Evolutionary conservation across 202 grass and related monocot genomes (phyloP).

Genomic region (Hordeum pubiflorum): DNA sequence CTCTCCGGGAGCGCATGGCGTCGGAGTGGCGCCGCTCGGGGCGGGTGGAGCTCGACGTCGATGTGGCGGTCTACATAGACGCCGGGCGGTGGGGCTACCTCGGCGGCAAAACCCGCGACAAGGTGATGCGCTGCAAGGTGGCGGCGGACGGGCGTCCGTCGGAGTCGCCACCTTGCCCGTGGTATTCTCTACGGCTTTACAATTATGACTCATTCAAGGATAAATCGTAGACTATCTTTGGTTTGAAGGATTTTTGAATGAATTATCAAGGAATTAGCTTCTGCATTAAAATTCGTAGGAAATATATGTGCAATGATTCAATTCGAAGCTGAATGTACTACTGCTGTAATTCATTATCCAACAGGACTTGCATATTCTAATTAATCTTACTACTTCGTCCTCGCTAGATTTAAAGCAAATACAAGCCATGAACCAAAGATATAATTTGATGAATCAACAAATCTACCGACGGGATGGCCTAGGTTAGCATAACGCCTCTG

Average conservation of each 20-base stretch:
- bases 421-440: not conserved
- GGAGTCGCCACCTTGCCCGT: not conserved
- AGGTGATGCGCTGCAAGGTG: not conserved
- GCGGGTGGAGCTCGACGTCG: not conserved
- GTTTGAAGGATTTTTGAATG: not conserved
- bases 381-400: not conserved
- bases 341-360: not conserved
- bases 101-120: not conserved
- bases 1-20: not conserved
- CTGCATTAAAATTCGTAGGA: not conserved
- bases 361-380: not conserved
- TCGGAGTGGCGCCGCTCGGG: not conserved
- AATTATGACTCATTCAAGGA: not conserved
- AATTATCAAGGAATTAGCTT: not conserved
- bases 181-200: not conserved
- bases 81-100: not conserved
- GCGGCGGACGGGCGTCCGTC: not conserved
- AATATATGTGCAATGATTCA: not conserved
- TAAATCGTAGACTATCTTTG: not conserved
- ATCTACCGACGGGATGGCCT: not conserved
- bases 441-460: not conserved
- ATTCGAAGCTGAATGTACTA: not conserved
- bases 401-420: not conserved
- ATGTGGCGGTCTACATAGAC: not conserved
- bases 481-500: not conserved